phyloP scores from a whole-genome alignment of 2,329 filamentous ascomycete genomes.

The Hymenotorrendiella dingleyae region DNA sequence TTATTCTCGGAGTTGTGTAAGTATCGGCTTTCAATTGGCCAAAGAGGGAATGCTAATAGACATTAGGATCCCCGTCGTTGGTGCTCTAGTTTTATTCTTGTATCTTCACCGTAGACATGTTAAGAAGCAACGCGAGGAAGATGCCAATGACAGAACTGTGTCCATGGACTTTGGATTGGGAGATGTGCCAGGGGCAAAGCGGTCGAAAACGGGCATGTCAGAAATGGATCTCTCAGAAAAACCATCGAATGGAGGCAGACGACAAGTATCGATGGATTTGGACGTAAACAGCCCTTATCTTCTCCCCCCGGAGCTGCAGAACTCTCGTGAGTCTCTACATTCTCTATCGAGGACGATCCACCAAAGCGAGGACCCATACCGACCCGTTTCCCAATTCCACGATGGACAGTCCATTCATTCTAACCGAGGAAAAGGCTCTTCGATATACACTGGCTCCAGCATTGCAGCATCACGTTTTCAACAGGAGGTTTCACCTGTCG shows the following conservation, averaged over 20 bases:
- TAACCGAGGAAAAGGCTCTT: constrained; percentile 38
- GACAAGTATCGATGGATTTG: constrained; percentile 57
- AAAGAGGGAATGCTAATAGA: constrained; percentile 5
- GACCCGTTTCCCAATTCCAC: constrained; percentile 53
- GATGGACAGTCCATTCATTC: constrained; percentile 53
- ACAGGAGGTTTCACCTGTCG: constrained; percentile 17
- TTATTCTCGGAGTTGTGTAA: constrained; percentile 66
- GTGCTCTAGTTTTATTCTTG: constrained; percentile 61
- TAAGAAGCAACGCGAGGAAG: constrained; percentile 67
- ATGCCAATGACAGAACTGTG: constrained; percentile 79
- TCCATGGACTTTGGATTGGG: constrained; percentile 88
- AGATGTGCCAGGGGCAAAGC: constrained; percentile 35
- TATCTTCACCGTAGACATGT: constrained; percentile 76
- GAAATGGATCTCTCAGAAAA: constrained; percentile 7
- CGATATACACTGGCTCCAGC: constrained; percentile 40
- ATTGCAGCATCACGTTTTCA: constrained; percentile 25
- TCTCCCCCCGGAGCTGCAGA: constrained; percentile 74
- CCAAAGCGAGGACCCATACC: constrained; percentile 79
- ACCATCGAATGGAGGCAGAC: constrained; percentile 31
- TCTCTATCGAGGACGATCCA: constrained; percentile 74
- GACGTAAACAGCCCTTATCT: constrained; percentile 83
- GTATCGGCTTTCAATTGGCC: constrained; percentile 32
- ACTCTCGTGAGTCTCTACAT: constrained; percentile 79
- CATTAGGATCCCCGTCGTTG: constrained; percentile 66
- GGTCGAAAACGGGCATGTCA: constrained; percentile 13